Conservation (phyloP, 192 early-diverging fungal species). For the Dispira parvispora region DNA sequence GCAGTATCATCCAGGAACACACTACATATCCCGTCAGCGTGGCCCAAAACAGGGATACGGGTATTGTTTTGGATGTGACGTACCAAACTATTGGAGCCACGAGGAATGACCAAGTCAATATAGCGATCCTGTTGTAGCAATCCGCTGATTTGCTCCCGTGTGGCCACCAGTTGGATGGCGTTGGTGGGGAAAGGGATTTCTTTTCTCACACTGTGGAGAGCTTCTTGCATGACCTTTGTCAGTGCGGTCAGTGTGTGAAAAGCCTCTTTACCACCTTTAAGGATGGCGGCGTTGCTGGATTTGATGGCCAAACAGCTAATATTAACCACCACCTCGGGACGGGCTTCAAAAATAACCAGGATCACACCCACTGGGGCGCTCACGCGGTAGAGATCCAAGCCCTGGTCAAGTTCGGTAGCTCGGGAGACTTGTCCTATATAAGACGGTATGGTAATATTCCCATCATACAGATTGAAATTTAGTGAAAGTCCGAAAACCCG, state of each 20-base stretch:
- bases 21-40: slow-evolving; percentile 95
- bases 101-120: slow-evolving; percentile 91
- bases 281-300: slow-evolving; percentile 90
- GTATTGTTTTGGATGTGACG: slow-evolving; percentile 83
- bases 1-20: slow-evolving; percentile 73
- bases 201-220: slow-evolving; percentile 32
- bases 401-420: slow-evolving; percentile 62
- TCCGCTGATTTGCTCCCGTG: slow-evolving; percentile 71
- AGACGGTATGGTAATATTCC: too few relatives aligned
- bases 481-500: too few relatives aligned
- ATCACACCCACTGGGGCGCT: slow-evolving; percentile 87
- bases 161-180: slow-evolving; percentile 76
- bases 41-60: slow-evolving; percentile 97
- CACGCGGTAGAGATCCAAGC: slow-evolving; percentile 79
- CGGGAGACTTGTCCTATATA: slow-evolving; percentile 38
- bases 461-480: too few relatives aligned
- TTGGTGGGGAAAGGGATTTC: slow-evolving; percentile 35
- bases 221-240: slow-evolving; percentile 56
- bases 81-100: slow-evolving; percentile 84
- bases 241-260: slow-evolving; percentile 61
- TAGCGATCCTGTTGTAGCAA: slow-evolving; percentile 78
- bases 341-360: slow-evolving; percentile 94
- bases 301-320: slow-evolving; percentile 91
- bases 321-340: slow-evolving; percentile 97
- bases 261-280: slow-evolving; percentile 95